These are phyloP conservation scores for Gaertneriomyces sp. DNA, from an alignment of 192 early-diverging fungal genomes.

Conservation along the genomic window DNA sequence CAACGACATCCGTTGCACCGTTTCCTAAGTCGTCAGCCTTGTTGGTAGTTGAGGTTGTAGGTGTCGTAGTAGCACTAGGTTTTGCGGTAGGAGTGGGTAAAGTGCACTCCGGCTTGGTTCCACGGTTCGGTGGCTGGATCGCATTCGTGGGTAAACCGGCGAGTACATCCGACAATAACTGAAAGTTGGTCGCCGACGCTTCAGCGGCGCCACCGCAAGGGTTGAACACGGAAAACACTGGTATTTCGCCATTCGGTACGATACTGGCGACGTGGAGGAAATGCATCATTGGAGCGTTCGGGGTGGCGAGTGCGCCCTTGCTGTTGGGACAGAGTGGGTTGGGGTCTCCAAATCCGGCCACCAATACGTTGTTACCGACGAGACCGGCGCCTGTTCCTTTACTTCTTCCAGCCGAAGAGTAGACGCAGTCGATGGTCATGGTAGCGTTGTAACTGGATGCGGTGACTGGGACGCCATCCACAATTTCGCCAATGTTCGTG, in stretches of 20 bases:
- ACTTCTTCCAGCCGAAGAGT: conserved; percentile 4
- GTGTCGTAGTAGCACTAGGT: not conserved
- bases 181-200: not conserved
- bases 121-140: not conserved
- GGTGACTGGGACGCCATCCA: not conserved
- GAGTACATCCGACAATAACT: not conserved
- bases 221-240: conserved; percentile 16
- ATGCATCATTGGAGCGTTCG: not conserved
- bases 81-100: not conserved
- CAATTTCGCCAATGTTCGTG: conserved; percentile 17
- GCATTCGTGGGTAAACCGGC: not conserved
- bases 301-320: not conserved
- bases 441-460: conserved; percentile 26
- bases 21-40: not conserved
- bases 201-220: conserved; percentile 4
- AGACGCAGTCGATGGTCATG: conserved; percentile 22
- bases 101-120: not conserved
- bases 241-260: conserved; percentile 6
- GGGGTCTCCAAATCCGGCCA: conserved; percentile 15
- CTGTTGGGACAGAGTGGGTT: not conserved
- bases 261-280: conserved; percentile 10
- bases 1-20: not conserved
- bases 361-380: not conserved
- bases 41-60: not conserved
- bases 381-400: conserved; percentile 5